A percentile compares a stretch with the other conserved stretches of the same genome.
Evolutionary conservation across 192 early-diverging fungal genomes (phyloP).

Genomic region (Lobosporangium transversale): DNA sequence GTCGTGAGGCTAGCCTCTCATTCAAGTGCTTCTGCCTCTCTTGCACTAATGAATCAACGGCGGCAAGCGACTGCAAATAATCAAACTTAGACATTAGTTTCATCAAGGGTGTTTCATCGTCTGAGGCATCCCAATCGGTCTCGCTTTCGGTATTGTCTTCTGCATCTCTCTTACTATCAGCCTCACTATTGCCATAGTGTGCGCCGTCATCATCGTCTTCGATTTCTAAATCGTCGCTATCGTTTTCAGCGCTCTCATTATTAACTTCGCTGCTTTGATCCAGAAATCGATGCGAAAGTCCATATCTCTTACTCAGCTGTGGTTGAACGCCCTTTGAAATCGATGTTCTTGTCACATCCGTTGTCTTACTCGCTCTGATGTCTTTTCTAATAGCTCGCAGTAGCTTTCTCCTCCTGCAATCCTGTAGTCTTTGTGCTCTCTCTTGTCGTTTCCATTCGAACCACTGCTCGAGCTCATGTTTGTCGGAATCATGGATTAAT

Average conservation of each 20-base stretch:
- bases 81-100: constrained; percentile 30
- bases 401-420: constrained; percentile 1
- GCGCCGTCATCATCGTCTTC: background rate
- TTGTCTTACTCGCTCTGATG: background rate
- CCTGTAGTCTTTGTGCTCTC: background rate
- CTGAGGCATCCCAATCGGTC: constrained; percentile 22
- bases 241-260: background rate
- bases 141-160: constrained; percentile 3
- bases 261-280: background rate
- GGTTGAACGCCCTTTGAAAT: background rate
- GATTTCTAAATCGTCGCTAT: too few relatives aligned
- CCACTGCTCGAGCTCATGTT: constrained; percentile 27
- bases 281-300: background rate
- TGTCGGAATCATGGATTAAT: constrained; percentile 20
- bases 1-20: background rate
- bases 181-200: constrained; percentile 2
- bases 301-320: too few relatives aligned
- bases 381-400: background rate
- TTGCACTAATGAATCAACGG: too few relatives aligned
- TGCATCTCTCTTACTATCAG: background rate
- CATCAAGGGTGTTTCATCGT: constrained; percentile 37
- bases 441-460: constrained; percentile 19
- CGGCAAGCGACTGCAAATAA: constrained; percentile 3
- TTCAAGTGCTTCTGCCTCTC: background rate
- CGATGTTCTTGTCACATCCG: background rate